Percentiles rank a stretch among this genome's conserved stretches.
Evolutionary conservation across 2,329 filamentous ascomycete genomes (phyloP).

Genomic region (Saccharata proteae): DNA sequence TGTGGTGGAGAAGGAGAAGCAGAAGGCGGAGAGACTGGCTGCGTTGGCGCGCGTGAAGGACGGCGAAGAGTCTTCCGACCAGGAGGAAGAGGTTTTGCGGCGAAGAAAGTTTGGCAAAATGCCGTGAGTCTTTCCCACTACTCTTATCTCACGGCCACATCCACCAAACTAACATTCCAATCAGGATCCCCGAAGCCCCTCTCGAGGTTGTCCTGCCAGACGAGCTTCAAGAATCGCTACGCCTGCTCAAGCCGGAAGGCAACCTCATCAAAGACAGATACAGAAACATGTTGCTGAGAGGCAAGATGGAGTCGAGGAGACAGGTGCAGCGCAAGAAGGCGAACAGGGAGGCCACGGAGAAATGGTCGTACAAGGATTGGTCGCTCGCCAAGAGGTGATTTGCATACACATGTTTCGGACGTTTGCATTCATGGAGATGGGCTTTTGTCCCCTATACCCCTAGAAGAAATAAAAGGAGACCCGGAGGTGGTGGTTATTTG

Average conservation of each 20-base stretch:
- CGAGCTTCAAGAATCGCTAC: slow-evolving; percentile 38
- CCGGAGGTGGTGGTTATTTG: too few species aligned
- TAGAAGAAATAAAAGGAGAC: too few species aligned
- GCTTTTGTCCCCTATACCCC: too few species aligned
- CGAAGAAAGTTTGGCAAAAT: slow-evolving; percentile 62
- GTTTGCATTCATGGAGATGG: too few species aligned
- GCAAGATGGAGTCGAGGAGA: slow-evolving; percentile 75
- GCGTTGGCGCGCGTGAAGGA: slow-evolving; percentile 16
- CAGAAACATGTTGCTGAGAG: slow-evolving; percentile 73
- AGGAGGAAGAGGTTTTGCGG: slow-evolving; percentile 40
- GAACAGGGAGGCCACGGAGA: slow-evolving; percentile 75
- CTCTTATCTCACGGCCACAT: neutral
- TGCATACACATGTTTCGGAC: neutral
- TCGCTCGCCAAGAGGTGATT: slow-evolving; percentile 28
- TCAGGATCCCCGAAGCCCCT: slow-evolving; percentile 55
- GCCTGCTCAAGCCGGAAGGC: slow-evolving; percentile 70
- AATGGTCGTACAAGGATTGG: slow-evolving; percentile 98
- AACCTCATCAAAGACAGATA: slow-evolving; percentile 89
- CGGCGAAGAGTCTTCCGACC: slow-evolving; percentile 21
- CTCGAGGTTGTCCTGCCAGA: slow-evolving; percentile 39
- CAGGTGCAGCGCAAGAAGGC: slow-evolving; percentile 74
- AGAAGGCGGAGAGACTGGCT: slow-evolving; percentile 18
- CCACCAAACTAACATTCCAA: slow-evolving; percentile 4
- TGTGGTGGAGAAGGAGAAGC: slow-evolving; percentile 46
- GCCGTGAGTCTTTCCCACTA: slow-evolving; percentile 19